These are phyloP conservation scores for Scenedesmus sp. DNA, from an alignment of 163 green algal species.

Conservation along the genomic window DNA sequence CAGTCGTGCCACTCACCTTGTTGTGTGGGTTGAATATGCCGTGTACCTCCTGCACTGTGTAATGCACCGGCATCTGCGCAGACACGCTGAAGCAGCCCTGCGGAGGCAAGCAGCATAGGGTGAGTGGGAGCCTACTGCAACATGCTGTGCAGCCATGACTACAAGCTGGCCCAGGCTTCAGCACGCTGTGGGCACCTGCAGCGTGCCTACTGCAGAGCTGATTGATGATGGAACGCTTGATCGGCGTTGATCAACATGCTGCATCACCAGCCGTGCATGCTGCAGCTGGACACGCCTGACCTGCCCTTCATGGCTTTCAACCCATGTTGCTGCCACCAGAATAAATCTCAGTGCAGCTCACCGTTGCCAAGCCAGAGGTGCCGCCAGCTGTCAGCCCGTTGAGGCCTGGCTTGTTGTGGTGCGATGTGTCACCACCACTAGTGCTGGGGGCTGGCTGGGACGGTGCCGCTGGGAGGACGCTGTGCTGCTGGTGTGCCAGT, in stretches of 20 bases:
- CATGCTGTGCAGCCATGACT: no score
- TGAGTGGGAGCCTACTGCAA: background rate
- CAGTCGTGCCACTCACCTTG: constrained; percentile 42
- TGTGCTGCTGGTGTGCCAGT: constrained; percentile 10
- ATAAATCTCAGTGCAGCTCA: background rate
- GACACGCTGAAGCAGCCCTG: constrained; percentile 63
- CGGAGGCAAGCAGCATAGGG: constrained; percentile 19
- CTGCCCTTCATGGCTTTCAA: no score
- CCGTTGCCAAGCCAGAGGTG: constrained; percentile 10
- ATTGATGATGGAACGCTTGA: no score
- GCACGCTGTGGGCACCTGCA: no score
- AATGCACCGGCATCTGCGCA: constrained; percentile 61
- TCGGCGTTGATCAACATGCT: no score
- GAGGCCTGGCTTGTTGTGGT: constrained; percentile 58
- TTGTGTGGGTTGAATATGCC: constrained; percentile 60
- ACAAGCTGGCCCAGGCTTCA: no score
- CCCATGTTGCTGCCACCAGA: background rate
- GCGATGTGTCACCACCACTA: background rate
- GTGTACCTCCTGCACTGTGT: constrained; percentile 60
- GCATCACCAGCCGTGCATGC: no score
- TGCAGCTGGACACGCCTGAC: no score
- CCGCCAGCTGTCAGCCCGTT: constrained; percentile 57
- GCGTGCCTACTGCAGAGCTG: no score
- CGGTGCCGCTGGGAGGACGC: background rate
- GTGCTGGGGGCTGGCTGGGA: background rate